phyloP scores from a whole-genome alignment of 805 yeast genomes.

The Naumovozyma dairenensis region DNA sequence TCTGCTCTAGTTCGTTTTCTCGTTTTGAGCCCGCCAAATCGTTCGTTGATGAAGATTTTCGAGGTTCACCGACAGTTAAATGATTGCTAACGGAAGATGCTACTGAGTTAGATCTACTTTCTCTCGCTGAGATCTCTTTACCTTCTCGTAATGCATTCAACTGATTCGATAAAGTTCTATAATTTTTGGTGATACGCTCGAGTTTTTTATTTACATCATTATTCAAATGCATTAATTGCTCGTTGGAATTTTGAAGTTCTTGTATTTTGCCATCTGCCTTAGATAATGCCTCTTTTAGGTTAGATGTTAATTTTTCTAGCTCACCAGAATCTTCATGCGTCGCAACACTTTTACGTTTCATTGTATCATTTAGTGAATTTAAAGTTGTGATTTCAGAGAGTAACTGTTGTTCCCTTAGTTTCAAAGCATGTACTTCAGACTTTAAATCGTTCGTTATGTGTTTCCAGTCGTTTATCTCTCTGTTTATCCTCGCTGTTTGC shows the following conservation, averaged over 20 bases:
- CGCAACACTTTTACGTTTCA: constrained; percentile 21
- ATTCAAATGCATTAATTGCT: constrained; percentile 46
- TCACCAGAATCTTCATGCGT: constrained; percentile 26
- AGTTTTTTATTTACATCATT: constrained; percentile 61
- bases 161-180: constrained; percentile 54
- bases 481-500: constrained; percentile 43
- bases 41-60: constrained; percentile 13
- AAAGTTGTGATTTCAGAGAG: constrained; percentile 26
- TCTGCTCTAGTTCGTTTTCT: constrained; percentile 14
- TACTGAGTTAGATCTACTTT: constrained; percentile 32
- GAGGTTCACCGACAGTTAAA: constrained; percentile 8
- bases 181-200: constrained; percentile 60
- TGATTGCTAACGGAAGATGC: constrained; percentile 18
- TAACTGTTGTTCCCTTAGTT: constrained; percentile 29
- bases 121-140: constrained; percentile 18
- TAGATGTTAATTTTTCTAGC: constrained; percentile 23
- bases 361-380: constrained; percentile 21
- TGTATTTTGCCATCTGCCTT: constrained; percentile 41
- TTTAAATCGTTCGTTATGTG: constrained; percentile 35
- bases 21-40: constrained; percentile 7
- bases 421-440: constrained; percentile 28
- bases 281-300: constrained; percentile 45
- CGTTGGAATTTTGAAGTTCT: constrained; percentile 46
- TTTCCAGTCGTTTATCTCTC: constrained; percentile 57
- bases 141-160: constrained; percentile 37